Conservation (phyloP, 2,329 filamentous ascomycete species). For the Chaetomium strumarium region DNA sequence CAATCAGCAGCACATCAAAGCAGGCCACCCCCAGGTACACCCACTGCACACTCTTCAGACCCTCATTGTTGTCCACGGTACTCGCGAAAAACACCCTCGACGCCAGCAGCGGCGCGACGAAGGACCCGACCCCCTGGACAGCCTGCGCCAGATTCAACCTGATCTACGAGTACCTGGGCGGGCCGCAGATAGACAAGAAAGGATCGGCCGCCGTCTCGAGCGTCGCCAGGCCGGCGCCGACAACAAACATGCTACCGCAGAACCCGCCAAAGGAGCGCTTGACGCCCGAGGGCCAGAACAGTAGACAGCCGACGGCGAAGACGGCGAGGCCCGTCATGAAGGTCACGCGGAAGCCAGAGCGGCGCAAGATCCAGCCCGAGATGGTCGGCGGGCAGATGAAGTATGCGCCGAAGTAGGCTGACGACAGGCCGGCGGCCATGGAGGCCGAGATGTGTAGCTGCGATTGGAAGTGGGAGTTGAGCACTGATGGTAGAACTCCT, state of each 20-base stretch:
- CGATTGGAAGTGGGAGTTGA: too few species aligned
- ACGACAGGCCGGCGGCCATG: too few species aligned
- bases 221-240: conserved; percentile 69
- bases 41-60: conserved; percentile 74
- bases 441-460: too few species aligned
- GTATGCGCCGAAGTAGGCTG: too few species aligned
- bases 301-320: conserved; percentile 71
- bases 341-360: conserved; percentile 64
- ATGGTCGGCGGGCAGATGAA: too few species aligned
- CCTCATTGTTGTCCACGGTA: conserved; percentile 36
- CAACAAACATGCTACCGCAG: conserved; percentile 66
- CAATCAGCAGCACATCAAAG: conserved; percentile 63
- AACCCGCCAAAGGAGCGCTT: conserved; percentile 72
- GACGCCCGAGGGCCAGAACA: conserved; percentile 78
- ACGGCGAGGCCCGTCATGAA: conserved; percentile 73
- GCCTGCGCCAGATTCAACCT: conserved; percentile 71
- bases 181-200: conserved; percentile 66
- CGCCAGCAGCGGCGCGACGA: conserved; percentile 66
- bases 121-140: conserved; percentile 68
- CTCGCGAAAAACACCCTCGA: conserved; percentile 67
- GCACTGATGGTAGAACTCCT: too few species aligned
- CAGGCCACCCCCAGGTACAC: conserved; percentile 76
- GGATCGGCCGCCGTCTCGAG: conserved; percentile 79
- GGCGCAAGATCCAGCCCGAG: too few species aligned
- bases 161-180: conserved; percentile 65